phyloP scores from a whole-genome alignment of 495 filamentous ascomycete genomes.

The Xylaria longipes region DNA sequence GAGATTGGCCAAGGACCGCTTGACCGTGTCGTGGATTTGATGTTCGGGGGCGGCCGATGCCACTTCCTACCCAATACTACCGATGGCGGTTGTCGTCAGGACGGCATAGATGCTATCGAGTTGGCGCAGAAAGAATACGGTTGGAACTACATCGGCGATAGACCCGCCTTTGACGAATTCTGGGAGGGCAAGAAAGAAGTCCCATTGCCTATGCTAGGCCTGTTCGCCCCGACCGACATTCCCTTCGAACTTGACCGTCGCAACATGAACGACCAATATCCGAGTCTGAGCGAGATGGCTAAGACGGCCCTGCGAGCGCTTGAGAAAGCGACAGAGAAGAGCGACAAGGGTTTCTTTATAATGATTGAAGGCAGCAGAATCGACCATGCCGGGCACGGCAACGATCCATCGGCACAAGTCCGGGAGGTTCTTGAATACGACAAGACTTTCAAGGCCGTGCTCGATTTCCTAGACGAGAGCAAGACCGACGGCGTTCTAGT shows the following conservation, averaged over 20 bases:
- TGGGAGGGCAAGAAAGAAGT: constrained; percentile 67
- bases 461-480: constrained; percentile 82
- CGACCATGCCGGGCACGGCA: constrained; percentile 93
- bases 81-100: constrained; percentile 75
- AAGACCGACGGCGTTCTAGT: constrained; percentile 80
- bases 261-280: constrained; percentile 77
- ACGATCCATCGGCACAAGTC: constrained; percentile 95
- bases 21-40: constrained; percentile 85
- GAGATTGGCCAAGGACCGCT: constrained; percentile 83
- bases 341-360: constrained; percentile 93
- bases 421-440: constrained; percentile 94
- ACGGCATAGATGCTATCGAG: constrained; percentile 71
- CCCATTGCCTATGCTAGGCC: constrained; percentile 82
- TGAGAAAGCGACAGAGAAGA: constrained; percentile 80
- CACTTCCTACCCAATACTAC: constrained; percentile 87
- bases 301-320: constrained; percentile 78
- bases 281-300: constrained; percentile 91
- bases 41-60: constrained; percentile 91
- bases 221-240: constrained; percentile 84
- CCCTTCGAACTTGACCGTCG: constrained; percentile 92
- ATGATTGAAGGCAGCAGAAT: constrained; percentile 98
- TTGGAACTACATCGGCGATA: constrained; percentile 76
- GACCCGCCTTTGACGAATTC: constrained; percentile 79
- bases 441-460: constrained; percentile 76
- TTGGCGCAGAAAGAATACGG: constrained; percentile 74